These are phyloP conservation scores for Hawksworthiomyces lignivorus DNA, from an alignment of 2,329 filamentous ascomycete species.

Conservation along the genomic window DNA sequence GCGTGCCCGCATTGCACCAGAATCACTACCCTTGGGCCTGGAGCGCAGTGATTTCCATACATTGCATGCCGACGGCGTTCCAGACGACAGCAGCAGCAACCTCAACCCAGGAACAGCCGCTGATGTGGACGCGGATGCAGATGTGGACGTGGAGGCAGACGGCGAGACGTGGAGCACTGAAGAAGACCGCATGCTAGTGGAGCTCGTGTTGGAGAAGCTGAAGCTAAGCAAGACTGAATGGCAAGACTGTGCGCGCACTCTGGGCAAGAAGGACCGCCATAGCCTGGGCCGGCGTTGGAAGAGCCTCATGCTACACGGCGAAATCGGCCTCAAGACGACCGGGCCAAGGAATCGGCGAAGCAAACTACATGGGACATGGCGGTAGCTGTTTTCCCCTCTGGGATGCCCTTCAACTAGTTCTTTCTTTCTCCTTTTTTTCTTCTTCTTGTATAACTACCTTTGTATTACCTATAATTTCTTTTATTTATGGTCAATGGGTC, in stretches of 20 bases:
- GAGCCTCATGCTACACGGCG: slow-evolving; percentile 50
- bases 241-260: slow-evolving; percentile 57
- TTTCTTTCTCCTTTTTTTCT: slow-evolving; percentile 2
- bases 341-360: slow-evolving; percentile 34
- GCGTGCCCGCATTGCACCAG: slow-evolving; percentile 52
- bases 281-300: slow-evolving; percentile 55
- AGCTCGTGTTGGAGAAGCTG: slow-evolving; percentile 59
- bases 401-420: background rate
- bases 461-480: background rate
- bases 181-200: slow-evolving; percentile 58
- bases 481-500: background rate
- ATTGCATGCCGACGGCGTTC: slow-evolving; percentile 29
- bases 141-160: slow-evolving; percentile 36
- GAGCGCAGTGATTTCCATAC: slow-evolving; percentile 51
- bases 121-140: slow-evolving; percentile 20
- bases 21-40: slow-evolving; percentile 52
- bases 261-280: slow-evolving; percentile 53
- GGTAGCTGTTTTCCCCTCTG: slow-evolving; percentile 24
- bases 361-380: slow-evolving; percentile 49
- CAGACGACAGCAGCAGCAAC: slow-evolving; percentile 15
- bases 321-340: slow-evolving; percentile 47
- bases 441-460: background rate
- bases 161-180: slow-evolving; percentile 51
- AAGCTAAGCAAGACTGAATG: slow-evolving; percentile 57
- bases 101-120: too few species aligned